Base-by-base conservation (phyloP, 2,329 filamentous ascomycete species). In the Ceratocystiopsis minuta region DNA sequence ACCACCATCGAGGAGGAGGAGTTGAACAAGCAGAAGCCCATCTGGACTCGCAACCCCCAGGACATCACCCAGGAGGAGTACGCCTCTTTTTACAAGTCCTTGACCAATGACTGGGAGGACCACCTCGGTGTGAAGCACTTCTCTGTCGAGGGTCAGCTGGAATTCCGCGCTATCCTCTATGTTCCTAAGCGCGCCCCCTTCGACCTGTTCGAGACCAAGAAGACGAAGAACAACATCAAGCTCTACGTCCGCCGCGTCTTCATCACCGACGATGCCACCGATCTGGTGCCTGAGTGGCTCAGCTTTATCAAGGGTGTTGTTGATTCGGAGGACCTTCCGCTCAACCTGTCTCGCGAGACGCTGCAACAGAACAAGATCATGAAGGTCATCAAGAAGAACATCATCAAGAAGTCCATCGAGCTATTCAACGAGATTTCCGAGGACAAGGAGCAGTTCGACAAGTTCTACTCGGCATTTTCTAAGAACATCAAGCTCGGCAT, bases 191-290 rank as follows among this genome's bases (percentile, higher is more conserved):
- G 90, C 58, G 90, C 90, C 65, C 90, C 90, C 57, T 98, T 98
- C 66, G 90, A 98, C 61, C 83, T 98, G 49, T 98, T 98, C 65
- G 90, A 98, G 82, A 95, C 88, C 63, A 98, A 98, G 85, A 94
- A 95, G 82, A 95, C 88, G 62, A 98, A 98, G 86, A 98, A 96
- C 83, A 98, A 98, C 82, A 96, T 98, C 78, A 98, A 98, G 81
- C 80, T 98, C 57, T 98, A 98, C 70, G 90, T 98, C 60, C 88
- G 90, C 65, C 90, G 90, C 64, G 90, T 98, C 66, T 98, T 98
- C 82, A 98, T 98, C 75, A 98, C 90, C 48, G 90, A 98, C 55
- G 90, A 98, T 65, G 90, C 90, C 56, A 96, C 90, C 55, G 90
- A 98, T 63, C 81, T 98, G 68, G 92, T 98, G 53, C 90, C 90